Conservation (phyloP, 2,329 filamentous ascomycete species). For the Aureobasidium sp. region DNA sequence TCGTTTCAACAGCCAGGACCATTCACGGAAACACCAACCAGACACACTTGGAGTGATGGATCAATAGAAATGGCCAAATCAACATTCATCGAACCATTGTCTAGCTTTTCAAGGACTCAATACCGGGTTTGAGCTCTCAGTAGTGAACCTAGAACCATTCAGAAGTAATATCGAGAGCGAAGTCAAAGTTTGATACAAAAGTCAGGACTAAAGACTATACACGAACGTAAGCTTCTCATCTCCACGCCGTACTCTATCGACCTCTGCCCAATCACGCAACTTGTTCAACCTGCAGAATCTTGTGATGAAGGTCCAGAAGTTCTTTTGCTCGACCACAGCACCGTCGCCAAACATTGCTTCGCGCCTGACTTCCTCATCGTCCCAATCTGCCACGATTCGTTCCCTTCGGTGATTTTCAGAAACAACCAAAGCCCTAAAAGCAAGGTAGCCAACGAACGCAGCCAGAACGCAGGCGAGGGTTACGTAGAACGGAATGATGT, state of each 20-base stretch:
- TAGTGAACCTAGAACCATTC: no score
- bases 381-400: constrained; percentile 20
- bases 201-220: constrained; percentile 27
- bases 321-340: constrained; percentile 15
- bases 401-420: constrained; percentile 31
- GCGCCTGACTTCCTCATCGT: constrained; percentile 30
- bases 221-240: constrained; percentile 40
- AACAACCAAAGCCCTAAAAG: constrained; percentile 29
- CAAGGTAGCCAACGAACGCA: constrained; percentile 32
- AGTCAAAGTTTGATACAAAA: background rate
- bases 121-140: no score
- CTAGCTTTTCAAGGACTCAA: no score
- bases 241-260: constrained; percentile 29
- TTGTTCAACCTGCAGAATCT: constrained; percentile 12
- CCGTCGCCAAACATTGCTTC: constrained; percentile 27
- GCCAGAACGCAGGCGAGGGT: constrained; percentile 31
- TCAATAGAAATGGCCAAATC: no score
- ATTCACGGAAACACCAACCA: no score
- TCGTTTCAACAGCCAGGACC: no score
- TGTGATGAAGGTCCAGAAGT: constrained; percentile 12
- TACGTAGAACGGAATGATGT: constrained; percentile 35
- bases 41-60: no score
- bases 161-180: background rate
- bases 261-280: constrained; percentile 24
- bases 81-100: no score